These are phyloP conservation scores for Stygiomarasmius scandens DNA, from an alignment of 1,284 basidiomycete genomes.

Conservation along the genomic window DNA sequence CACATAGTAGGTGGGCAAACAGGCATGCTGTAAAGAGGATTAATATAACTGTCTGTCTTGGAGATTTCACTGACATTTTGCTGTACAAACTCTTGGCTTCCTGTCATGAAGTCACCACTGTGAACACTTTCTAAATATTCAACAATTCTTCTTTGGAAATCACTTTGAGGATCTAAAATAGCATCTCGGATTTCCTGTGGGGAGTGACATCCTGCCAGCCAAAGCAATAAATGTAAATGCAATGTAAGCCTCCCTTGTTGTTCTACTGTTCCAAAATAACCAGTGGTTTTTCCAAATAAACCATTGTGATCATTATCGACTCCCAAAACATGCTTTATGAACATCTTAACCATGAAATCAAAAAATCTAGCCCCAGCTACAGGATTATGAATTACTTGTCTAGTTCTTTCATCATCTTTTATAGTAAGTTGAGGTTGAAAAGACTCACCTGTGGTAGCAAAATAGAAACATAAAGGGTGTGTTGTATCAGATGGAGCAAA, in stretches of 20 bases:
- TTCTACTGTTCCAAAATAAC: slow-evolving; percentile 39
- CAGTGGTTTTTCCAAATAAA: slow-evolving; percentile 27
- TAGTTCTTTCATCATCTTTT: slow-evolving; percentile 1
- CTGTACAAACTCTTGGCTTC: slow-evolving; percentile 1
- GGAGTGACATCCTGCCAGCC: slow-evolving; percentile 27
- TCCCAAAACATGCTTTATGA: slow-evolving; percentile 13
- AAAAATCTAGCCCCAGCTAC: slow-evolving; percentile 20
- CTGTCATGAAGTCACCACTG: slow-evolving; percentile 14
- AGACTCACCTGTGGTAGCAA: slow-evolving; percentile 19
- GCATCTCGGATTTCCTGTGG: slow-evolving; percentile 28
- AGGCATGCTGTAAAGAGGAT: slow-evolving; percentile 11
- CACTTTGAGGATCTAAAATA: slow-evolving; percentile 17
- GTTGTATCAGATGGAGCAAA: slow-evolving; percentile 26
- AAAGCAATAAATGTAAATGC: slow-evolving; percentile 34
- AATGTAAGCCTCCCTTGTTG: slow-evolving; percentile 34
- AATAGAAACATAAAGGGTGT: slow-evolving; percentile 29
- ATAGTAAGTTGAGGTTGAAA: slow-evolving; percentile 4
- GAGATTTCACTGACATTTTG: not conserved
- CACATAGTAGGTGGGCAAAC: slow-evolving; percentile 2
- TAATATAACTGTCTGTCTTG: not conserved
- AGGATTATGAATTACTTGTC: slow-evolving; percentile 18
- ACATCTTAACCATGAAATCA: slow-evolving; percentile 12
- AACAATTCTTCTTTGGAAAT: slow-evolving; percentile 20
- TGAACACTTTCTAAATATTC: slow-evolving; percentile 17
- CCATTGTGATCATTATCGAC: slow-evolving; percentile 14